Conservation (phyloP, 495 filamentous ascomycete genomes). For the Hypoxylon cercidicola region DNA sequence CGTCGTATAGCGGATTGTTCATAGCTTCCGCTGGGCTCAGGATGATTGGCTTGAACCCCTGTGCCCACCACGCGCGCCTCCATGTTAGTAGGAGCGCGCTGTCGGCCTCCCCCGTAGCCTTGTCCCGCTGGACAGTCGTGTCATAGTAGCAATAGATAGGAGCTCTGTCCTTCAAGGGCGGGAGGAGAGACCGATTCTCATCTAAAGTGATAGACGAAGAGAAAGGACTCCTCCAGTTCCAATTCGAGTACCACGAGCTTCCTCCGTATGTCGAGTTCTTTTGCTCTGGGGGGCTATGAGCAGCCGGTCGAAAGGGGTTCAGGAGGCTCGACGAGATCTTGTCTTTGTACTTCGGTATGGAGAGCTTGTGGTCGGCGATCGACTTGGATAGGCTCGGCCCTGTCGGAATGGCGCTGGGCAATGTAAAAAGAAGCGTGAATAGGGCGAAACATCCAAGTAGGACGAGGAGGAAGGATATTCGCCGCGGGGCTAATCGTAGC, state of each 20-base stretch:
- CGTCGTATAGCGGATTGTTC: conserved; percentile 82
- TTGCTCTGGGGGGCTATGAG: conserved; percentile 79
- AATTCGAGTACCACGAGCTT: conserved; percentile 86
- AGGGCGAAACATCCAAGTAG: conserved; percentile 55
- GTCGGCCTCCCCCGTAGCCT: conserved; percentile 72
- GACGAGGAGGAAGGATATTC: conserved; percentile 57
- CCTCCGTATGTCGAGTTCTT: conserved; percentile 81
- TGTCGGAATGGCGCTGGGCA: conserved; percentile 55
- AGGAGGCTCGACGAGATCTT: conserved; percentile 54
- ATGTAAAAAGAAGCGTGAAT: conserved; percentile 59
- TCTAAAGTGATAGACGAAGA: conserved; percentile 86
- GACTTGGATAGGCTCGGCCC: conserved; percentile 50
- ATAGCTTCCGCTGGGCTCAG: conserved; percentile 83
- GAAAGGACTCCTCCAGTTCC: conserved; percentile 87
- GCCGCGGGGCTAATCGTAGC: conserved; percentile 55
- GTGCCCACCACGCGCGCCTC: conserved; percentile 93
- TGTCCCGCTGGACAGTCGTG: conserved; percentile 67
- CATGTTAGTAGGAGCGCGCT: conserved; percentile 83
- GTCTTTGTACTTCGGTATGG: conserved; percentile 58
- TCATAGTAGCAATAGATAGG: conserved; percentile 96
- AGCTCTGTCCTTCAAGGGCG: conserved; percentile 75
- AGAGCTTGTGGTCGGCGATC: conserved; percentile 53
- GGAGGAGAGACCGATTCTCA: conserved; percentile 86
- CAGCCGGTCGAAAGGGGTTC: conserved; percentile 71
- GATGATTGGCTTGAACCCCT: conserved; percentile 88